phyloP scores from a whole-genome alignment of 257 asterid genomes.

The Phtheirospermum japonicum region DNA sequence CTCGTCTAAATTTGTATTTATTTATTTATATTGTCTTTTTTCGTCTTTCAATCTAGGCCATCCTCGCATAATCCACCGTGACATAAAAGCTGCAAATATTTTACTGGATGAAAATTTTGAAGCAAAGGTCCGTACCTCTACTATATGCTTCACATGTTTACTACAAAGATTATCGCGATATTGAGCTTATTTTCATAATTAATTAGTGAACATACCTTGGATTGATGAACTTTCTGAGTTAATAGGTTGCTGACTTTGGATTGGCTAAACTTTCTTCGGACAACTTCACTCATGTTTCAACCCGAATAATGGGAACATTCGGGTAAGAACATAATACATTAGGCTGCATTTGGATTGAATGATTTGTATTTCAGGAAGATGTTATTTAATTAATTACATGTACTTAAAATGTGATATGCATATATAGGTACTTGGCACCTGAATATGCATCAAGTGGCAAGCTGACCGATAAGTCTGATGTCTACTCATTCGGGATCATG shows the following conservation, averaged over 20 bases:
- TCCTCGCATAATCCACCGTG: conserved; percentile 91
- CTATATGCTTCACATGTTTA: neutral
- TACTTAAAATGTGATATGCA: neutral
- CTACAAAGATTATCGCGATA: neutral
- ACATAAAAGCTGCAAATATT: conserved; percentile 82
- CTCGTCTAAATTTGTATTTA: neutral
- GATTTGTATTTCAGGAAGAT: neutral
- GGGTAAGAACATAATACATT: conserved; percentile 47
- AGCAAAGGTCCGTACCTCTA: too few species aligned
- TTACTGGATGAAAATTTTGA: conserved; percentile 59
- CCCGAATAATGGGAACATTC: conserved; percentile 95
- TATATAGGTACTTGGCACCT: conserved; percentile 73
- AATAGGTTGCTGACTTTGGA: conserved; percentile 95
- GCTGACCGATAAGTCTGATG: conserved; percentile 84
- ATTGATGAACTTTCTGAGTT: neutral
- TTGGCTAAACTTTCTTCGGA: conserved; percentile 82
- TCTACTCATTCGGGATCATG: conserved; percentile 80
- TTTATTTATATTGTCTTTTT: neutral
- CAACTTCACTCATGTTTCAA: conserved; percentile 80
- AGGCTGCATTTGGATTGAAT: neutral
- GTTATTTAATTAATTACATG: neutral
- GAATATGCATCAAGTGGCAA: conserved; percentile 95
- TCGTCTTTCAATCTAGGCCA: conserved; percentile 45
- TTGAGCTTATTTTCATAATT: too few species aligned
- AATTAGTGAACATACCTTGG: too few species aligned